These are phyloP conservation scores for Fraxinus sp. DNA, from an alignment of 305 asterid species.

Conservation along the genomic window DNA sequence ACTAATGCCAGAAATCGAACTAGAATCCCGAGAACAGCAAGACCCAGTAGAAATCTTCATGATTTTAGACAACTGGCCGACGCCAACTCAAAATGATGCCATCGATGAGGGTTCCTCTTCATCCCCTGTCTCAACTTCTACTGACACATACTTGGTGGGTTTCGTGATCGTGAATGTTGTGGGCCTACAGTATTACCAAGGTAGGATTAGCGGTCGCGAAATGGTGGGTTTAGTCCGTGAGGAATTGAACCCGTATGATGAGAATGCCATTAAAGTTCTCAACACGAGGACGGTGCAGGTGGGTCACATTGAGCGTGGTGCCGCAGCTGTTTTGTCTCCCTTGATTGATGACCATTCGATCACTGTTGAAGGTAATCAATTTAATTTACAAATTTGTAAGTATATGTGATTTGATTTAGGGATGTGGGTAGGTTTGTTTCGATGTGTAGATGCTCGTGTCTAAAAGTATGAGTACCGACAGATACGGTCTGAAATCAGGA, in stretches of 20 bases:
- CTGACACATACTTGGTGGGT: conserved; percentile 55
- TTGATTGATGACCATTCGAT: conserved; percentile 50
- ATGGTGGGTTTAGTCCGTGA: conserved; percentile 74
- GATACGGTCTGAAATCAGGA: not conserved
- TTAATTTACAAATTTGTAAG: not conserved
- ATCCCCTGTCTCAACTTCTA: conserved; percentile 6
- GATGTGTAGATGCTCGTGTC: not conserved
- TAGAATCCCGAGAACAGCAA: conserved; percentile 6
- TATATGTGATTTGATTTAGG: not conserved
- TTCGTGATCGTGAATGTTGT: conserved; percentile 68
- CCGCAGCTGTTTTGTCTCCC: conserved; percentile 69
- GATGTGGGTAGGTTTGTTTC: not conserved
- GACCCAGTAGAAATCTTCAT: conserved; percentile 49
- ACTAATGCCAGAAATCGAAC: conserved; percentile 32
- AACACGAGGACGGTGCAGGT: conserved; percentile 65
- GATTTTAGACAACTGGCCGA: conserved; percentile 48
- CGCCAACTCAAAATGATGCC: conserved; percentile 22
- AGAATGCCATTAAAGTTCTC: conserved; percentile 69
- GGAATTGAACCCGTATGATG: conserved; percentile 57
- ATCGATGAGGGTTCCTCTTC: conserved; percentile 17
- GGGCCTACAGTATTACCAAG: conserved; percentile 64
- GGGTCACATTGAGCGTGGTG: conserved; percentile 65
- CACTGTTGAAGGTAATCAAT: conserved; percentile 51
- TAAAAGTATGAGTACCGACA: not conserved
- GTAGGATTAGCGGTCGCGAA: conserved; percentile 68